phyloP scores from a whole-genome alignment of 2,329 filamentous ascomycete genomes.

The Fusarium redolens region DNA sequence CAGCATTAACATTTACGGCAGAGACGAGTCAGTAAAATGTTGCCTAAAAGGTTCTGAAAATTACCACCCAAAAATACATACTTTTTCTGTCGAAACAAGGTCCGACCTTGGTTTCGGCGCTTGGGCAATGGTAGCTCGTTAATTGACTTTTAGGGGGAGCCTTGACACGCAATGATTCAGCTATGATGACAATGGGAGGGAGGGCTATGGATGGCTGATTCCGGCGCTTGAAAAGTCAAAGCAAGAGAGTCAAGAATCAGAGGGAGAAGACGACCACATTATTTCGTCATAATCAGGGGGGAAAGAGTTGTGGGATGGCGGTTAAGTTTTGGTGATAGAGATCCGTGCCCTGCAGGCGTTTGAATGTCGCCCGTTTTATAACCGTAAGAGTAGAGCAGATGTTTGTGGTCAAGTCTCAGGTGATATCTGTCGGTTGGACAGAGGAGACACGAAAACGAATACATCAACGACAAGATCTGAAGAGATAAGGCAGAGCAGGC shows the following conservation, averaged over 20 bases:
- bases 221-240: conserved; percentile 11
- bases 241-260: background rate
- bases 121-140: background rate
- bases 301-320: conserved; percentile 6
- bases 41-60: background rate
- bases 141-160: conserved; percentile 32
- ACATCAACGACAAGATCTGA: background rate
- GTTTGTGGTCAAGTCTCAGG: background rate
- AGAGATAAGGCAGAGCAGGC: background rate
- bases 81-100: conserved; percentile 5
- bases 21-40: conserved; percentile 22
- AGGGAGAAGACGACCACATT: background rate
- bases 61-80: background rate
- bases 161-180: conserved; percentile 15
- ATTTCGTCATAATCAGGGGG: background rate
- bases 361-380: conserved; percentile 15
- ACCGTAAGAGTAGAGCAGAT: conserved; percentile 7
- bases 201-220: conserved; percentile 7
- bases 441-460: conserved; percentile 18
- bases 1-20: background rate
- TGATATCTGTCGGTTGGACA: background rate
- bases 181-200: conserved; percentile 23
- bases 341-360: background rate
- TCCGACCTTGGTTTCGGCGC: conserved; percentile 7
- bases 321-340: conserved; percentile 7